Percentiles rank a stretch among this genome's conserved stretches.
Evolutionary conservation across 495 filamentous ascomycete species (phyloP).

Genomic region (Aspergillus indologenus): DNA sequence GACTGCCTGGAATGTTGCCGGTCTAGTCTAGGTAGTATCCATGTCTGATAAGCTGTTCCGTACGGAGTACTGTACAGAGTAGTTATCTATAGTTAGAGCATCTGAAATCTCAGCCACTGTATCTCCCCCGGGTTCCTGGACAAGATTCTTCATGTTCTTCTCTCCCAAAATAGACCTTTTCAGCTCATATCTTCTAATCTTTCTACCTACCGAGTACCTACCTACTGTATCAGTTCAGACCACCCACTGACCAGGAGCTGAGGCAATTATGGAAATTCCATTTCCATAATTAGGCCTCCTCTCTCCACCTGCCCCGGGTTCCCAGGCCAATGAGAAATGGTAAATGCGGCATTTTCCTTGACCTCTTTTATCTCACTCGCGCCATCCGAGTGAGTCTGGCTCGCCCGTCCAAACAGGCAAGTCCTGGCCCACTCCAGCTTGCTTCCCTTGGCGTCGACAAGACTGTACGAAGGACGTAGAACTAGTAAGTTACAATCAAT

Average conservation of each 20-base stretch:
- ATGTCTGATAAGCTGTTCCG: not conserved
- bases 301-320: conserved; percentile 15
- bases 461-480: no score
- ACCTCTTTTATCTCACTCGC: conserved; percentile 12
- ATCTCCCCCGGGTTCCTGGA: not conserved
- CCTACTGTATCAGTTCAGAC: not conserved
- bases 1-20: conserved; percentile 12
- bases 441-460: not conserved
- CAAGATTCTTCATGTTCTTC: not conserved
- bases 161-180: not conserved
- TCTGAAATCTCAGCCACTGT: no score
- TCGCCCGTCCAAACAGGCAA: conserved; percentile 2
- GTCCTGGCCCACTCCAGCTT: not conserved
- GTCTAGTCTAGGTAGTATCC: not conserved
- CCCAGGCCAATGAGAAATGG: not conserved
- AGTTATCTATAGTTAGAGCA: not conserved
- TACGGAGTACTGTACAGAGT: no score
- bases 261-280: conserved; percentile 17
- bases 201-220: not conserved
- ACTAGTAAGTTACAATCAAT: no score
- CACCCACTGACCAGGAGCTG: no score
- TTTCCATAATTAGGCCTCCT: conserved; percentile 21
- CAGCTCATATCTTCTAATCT: not conserved
- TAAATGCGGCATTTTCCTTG: conserved; percentile 14
- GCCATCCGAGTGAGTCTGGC: conserved; percentile 4